Percentiles rank a stretch among this genome's conserved stretches.
phyloP scores from a whole-genome alignment of 331 rosid species.

The Rhamnella rubrinervis region DNA sequence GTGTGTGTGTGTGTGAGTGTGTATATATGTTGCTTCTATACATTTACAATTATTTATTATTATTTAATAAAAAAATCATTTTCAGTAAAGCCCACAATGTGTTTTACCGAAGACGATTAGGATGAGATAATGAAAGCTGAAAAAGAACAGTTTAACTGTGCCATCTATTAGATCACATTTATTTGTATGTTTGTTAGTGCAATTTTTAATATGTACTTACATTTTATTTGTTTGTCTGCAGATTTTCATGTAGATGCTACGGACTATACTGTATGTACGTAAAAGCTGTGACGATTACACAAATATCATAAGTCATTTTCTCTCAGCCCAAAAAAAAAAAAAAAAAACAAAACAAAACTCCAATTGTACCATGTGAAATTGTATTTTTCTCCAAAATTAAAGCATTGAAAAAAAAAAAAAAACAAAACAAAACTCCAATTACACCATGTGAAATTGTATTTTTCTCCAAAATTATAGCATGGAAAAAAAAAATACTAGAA shows the following conservation, averaged over 20 bases:
- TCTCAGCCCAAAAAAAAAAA: background rate
- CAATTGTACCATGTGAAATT: too few relatives aligned
- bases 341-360: background rate
- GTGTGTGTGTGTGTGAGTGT: too few relatives aligned
- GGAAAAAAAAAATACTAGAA: too few relatives aligned
- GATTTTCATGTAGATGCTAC: constrained; percentile 76
- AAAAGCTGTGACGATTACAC: constrained; percentile 42
- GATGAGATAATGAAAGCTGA: too few relatives aligned
- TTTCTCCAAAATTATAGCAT: too few relatives aligned
- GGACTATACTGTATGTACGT: constrained; percentile 60
- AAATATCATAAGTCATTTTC: background rate
- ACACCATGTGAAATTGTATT: too few relatives aligned
- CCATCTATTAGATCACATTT: too few relatives aligned
- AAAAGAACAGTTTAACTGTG: too few relatives aligned
- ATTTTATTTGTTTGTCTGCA: constrained; percentile 32
- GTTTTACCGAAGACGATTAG: constrained; percentile 63
- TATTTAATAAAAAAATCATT: background rate
- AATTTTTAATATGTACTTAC: background rate
- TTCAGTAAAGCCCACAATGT: constrained; percentile 73
- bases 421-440: too few relatives aligned
- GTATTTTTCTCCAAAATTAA: too few relatives aligned
- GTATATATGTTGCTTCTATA: background rate
- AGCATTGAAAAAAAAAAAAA: background rate
- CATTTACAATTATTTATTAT: background rate
- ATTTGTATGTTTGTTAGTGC: background rate